These are phyloP conservation scores for Fusarium sacchari DNA, from an alignment of 2,329 filamentous ascomycete genomes.

Conservation along the genomic window DNA sequence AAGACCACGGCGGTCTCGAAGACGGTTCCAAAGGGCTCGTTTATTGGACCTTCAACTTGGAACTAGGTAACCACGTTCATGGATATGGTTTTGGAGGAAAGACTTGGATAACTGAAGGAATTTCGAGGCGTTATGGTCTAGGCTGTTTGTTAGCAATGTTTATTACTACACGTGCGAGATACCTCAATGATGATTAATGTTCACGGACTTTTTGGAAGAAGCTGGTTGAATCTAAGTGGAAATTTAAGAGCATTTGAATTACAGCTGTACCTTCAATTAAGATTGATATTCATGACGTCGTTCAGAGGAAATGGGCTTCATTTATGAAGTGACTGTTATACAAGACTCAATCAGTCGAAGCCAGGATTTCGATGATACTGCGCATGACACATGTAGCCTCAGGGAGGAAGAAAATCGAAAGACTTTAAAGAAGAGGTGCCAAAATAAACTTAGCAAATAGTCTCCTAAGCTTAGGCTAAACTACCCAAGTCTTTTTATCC, in stretches of 20 bases:
- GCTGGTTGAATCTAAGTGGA: background rate
- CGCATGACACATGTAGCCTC: too few relatives aligned
- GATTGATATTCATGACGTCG: background rate
- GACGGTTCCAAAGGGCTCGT: conserved; percentile 54
- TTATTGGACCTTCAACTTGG: conserved; percentile 63
- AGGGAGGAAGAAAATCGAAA: background rate
- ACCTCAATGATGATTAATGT: conserved; percentile 44
- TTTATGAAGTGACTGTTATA: background rate
- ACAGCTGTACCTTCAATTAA: background rate
- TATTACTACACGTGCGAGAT: conserved; percentile 35
- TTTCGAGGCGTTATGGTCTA: conserved; percentile 34
- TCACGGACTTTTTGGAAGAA: conserved; percentile 7
- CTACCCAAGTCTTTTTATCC: background rate
- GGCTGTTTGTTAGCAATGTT: conserved; percentile 27
- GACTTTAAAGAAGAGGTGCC: background rate
- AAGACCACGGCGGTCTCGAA: conserved; percentile 55
- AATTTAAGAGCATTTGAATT: background rate
- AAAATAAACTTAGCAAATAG: background rate
- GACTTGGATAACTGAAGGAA: conserved; percentile 13
- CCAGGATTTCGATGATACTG: background rate
- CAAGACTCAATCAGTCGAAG: background rate
- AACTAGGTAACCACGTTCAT: conserved; percentile 42
- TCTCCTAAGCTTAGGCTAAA: background rate
- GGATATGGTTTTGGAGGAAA: conserved; percentile 19
- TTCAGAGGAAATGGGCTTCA: background rate